These are phyloP conservation scores for Cordyceps sp. DNA, from an alignment of 2,329 filamentous ascomycete genomes.

Conservation along the genomic window DNA sequence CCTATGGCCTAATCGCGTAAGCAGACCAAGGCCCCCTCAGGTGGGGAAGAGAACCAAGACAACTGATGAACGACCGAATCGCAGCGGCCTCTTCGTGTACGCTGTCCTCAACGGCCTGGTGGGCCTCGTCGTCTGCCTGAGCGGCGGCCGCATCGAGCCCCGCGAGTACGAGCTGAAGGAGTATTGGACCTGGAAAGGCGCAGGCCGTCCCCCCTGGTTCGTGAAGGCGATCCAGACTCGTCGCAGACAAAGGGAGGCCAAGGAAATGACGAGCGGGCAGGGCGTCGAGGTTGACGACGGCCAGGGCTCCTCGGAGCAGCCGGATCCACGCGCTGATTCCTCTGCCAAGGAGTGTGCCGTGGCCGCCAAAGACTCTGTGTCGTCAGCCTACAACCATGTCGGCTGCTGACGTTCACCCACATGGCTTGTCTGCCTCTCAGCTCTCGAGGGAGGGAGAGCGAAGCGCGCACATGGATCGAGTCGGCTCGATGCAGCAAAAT, in stretches of 20 bases:
- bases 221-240: slow-evolving; percentile 18
- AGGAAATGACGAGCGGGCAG: neutral
- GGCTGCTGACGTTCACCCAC: no score
- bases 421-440: no score
- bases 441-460: no score
- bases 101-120: slow-evolving; percentile 30
- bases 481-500: no score
- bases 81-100: slow-evolving; percentile 37
- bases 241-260: neutral
- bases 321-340: slow-evolving; percentile 6
- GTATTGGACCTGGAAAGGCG: slow-evolving; percentile 36
- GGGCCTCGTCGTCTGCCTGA: slow-evolving; percentile 25
- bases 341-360: slow-evolving; percentile 8
- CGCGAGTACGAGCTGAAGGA: slow-evolving; percentile 37
- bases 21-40: slow-evolving; percentile 9
- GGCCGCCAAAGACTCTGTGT: no score
- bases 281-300: slow-evolving; percentile 3
- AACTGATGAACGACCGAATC: neutral
- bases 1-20: slow-evolving; percentile 59
- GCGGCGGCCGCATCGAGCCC: slow-evolving; percentile 25
- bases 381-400: no score
- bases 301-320: slow-evolving; percentile 2
- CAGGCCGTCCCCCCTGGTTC: slow-evolving; percentile 30
- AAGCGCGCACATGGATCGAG: no score
- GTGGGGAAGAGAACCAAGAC: neutral